Percentiles rank a stretch among this genome's conserved stretches.
phyloP scores from a whole-genome alignment of 2,329 filamentous ascomycete genomes.

The Chrysoporthe austroafricana region DNA sequence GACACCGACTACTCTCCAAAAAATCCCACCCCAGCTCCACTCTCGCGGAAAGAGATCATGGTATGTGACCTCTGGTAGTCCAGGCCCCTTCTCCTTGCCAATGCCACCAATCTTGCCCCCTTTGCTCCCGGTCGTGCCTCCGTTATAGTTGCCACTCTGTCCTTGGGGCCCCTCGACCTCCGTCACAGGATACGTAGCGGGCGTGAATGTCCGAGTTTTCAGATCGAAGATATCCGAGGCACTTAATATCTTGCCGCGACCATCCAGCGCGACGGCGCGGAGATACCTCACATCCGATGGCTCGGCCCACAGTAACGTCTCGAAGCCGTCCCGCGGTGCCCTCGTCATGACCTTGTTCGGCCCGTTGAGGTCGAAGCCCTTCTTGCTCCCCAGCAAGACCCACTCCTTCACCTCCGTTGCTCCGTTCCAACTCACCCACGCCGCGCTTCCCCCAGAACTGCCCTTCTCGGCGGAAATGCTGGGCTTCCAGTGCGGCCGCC shows the following conservation, averaged over 20 bases:
- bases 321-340: constrained; percentile 15
- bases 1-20: constrained; percentile 5
- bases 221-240: constrained; percentile 12
- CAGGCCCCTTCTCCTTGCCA: background rate
- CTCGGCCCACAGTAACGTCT: constrained; percentile 14
- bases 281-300: background rate
- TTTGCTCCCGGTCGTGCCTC: background rate
- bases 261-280: constrained; percentile 3
- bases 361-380: constrained; percentile 18
- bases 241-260: background rate
- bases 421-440: constrained; percentile 29
- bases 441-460: constrained; percentile 12
- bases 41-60: constrained; percentile 3
- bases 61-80: constrained; percentile 7
- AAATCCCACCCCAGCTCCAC: constrained; percentile 16
- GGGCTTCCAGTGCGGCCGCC: constrained; percentile 27
- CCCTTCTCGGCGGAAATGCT: constrained; percentile 29
- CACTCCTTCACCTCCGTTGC: constrained; percentile 27
- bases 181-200: background rate
- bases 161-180: background rate
- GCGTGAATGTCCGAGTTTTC: background rate
- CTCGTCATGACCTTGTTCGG: constrained; percentile 25
- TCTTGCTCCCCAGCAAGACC: constrained; percentile 26
- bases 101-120: background rate
- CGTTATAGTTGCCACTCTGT: background rate